Conservation (phyloP, 176 grass and related monocot species). For the barley (Hordeum vulgare) region MorexV3_pseudomolecules_assembly NC_058524.1:542088836-542089335, state of each 20-base stretch:
- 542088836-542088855: neutral
- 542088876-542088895: neutral
- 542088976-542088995: neutral
- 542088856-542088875: neutral
- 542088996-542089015: neutral
- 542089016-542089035: neutral
- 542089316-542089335: neutral
- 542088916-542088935: slow-evolving; percentile 51
- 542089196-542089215: neutral
- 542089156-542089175: neutral
- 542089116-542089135: neutral
- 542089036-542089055: neutral
- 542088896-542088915: slow-evolving; percentile 18
- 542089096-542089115: neutral
- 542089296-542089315: neutral
- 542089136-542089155: neutral
- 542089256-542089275: neutral
- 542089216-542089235: neutral
- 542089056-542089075: neutral
- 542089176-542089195: neutral
- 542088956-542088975: slow-evolving; percentile 40
- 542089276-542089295: neutral
- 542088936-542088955: slow-evolving; percentile 38
- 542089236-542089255: neutral
- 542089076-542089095: neutral